These are phyloP conservation scores for Neurospora sp. DNA, from an alignment of 495 filamentous ascomycete genomes.

Conservation along the genomic window DNA sequence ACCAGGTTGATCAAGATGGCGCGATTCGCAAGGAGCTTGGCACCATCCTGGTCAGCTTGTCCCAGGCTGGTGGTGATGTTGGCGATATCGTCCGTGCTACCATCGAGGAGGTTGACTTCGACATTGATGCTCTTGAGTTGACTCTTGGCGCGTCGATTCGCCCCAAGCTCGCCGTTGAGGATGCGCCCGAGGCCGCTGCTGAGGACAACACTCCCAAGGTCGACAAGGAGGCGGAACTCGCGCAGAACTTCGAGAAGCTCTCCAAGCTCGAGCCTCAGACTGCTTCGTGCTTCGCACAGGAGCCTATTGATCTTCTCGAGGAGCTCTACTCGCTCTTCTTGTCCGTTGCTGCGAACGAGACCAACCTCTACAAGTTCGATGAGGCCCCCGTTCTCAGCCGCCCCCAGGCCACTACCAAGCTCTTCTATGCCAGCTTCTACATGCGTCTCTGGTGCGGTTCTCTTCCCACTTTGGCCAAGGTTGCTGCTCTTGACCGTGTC, in stretches of 20 bases:
- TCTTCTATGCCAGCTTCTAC: constrained; percentile 69
- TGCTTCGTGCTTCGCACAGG: constrained; percentile 37
- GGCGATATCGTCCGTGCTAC: constrained; percentile 49
- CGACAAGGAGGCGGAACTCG: constrained; percentile 9
- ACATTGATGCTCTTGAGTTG: constrained; percentile 59
- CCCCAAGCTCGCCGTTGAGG: constrained; percentile 24
- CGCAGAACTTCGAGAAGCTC: constrained; percentile 12
- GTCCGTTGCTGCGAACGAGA: constrained; percentile 39
- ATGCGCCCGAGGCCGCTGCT: constrained; percentile 38
- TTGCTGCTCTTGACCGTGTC: constrained; percentile 54
- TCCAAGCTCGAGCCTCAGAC: constrained; percentile 30
- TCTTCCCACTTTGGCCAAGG: constrained; percentile 55
- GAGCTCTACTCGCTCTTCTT: constrained; percentile 57
- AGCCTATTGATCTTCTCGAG: constrained; percentile 34
- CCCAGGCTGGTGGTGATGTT: constrained; percentile 38
- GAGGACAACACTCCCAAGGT: constrained; percentile 36
- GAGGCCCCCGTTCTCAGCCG: constrained; percentile 48
- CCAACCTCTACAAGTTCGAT: constrained; percentile 46
- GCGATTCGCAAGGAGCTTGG: constrained; percentile 52
- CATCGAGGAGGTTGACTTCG: constrained; percentile 50
- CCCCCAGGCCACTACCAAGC: constrained; percentile 42
- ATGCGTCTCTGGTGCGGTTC: constrained; percentile 61
- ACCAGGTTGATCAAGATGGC: constrained; percentile 32
- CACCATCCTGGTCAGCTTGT: constrained; percentile 51
- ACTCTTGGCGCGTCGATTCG: constrained; percentile 57